Percentiles rank a stretch among this genome's conserved stretches.
Evolutionary conservation across 2,329 filamentous ascomycete species (phyloP).

Genomic region (Coniosporium tulheliwenetii): DNA sequence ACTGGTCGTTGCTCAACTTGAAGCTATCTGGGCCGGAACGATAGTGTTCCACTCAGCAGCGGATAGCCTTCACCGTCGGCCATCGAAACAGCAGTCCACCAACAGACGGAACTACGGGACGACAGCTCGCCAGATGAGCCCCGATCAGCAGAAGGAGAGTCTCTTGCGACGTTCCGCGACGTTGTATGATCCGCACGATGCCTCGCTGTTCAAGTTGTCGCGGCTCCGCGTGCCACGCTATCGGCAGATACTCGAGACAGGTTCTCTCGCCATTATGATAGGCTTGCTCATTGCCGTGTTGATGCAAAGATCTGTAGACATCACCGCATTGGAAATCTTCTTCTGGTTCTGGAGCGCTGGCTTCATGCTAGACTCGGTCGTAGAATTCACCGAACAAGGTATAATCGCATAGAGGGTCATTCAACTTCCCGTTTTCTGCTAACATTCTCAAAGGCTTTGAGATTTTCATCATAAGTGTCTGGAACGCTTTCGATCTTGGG

Average conservation of each 20-base stretch:
- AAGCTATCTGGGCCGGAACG: slow-evolving; percentile 91
- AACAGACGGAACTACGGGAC: slow-evolving; percentile 23
- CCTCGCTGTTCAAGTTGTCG: slow-evolving; percentile 82
- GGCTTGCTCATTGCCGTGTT: slow-evolving; percentile 76
- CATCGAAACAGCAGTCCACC: slow-evolving; percentile 19
- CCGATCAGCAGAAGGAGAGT: neutral
- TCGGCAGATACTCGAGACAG: slow-evolving; percentile 74
- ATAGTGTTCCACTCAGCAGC: slow-evolving; percentile 88
- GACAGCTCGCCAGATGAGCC: neutral
- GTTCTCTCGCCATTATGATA: slow-evolving; percentile 74
- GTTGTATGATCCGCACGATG: slow-evolving; percentile 79
- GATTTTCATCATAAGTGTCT: slow-evolving; percentile 93
- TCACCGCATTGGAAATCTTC: slow-evolving; percentile 70
- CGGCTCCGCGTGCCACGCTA: slow-evolving; percentile 83
- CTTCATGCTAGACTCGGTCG: slow-evolving; percentile 91
- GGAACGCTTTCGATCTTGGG: slow-evolving; percentile 89
- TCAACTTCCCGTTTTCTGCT: too few species aligned
- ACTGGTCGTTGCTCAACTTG: slow-evolving; percentile 83
- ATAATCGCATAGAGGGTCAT: too few species aligned
- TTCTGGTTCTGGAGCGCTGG: slow-evolving; percentile 98
- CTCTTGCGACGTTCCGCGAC: slow-evolving; percentile 59
- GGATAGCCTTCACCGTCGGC: slow-evolving; percentile 62
- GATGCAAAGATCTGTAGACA: slow-evolving; percentile 55
- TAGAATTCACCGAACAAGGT: slow-evolving; percentile 91
- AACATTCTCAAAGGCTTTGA: slow-evolving; percentile 40